These are phyloP conservation scores for Polymyxa betae DNA, from an alignment of 208 protist genomes.

Conservation along the genomic window DNA sequence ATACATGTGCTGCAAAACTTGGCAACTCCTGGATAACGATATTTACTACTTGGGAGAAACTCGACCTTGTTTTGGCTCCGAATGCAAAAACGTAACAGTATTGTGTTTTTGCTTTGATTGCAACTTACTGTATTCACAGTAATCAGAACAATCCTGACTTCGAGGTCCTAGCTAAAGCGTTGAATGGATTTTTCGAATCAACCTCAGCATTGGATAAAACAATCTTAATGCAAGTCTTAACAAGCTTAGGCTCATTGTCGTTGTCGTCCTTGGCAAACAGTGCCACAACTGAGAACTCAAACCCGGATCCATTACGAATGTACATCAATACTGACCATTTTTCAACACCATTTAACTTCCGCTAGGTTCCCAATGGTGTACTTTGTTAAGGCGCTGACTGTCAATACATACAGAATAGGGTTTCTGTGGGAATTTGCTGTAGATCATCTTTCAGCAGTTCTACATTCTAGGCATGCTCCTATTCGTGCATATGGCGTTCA, in stretches of 20 bases:
- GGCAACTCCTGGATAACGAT: not conserved
- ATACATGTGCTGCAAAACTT: conserved; percentile 14
- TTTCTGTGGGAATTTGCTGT: conserved; percentile 4
- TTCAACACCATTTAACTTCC: not conserved
- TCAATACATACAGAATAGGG: conserved; percentile 2
- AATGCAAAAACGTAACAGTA: not conserved
- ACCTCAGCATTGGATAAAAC: not conserved
- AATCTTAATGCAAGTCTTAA: conserved; percentile 22
- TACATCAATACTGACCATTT: not conserved
- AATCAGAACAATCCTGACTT: not conserved
- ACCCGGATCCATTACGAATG: conserved; percentile 6
- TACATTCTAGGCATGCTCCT: conserved; percentile 21
- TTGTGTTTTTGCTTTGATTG: not conserved
- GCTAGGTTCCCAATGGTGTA: conserved; percentile 16
- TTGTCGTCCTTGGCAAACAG: conserved; percentile 29
- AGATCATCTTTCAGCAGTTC: conserved; percentile 15
- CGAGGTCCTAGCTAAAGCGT: not conserved
- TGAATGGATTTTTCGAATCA: conserved; percentile 2
- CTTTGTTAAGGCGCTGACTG: not conserved
- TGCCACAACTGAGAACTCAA: conserved; percentile 42
- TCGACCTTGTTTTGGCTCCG: not conserved
- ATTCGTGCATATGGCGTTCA: conserved; percentile 37
- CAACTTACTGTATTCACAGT: not conserved
- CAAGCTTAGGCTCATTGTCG: not conserved
- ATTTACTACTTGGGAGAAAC: not conserved